Evolutionary conservation across 2,329 filamentous ascomycete species (phyloP).

Genomic region (Penicillium occitanis): DNA sequence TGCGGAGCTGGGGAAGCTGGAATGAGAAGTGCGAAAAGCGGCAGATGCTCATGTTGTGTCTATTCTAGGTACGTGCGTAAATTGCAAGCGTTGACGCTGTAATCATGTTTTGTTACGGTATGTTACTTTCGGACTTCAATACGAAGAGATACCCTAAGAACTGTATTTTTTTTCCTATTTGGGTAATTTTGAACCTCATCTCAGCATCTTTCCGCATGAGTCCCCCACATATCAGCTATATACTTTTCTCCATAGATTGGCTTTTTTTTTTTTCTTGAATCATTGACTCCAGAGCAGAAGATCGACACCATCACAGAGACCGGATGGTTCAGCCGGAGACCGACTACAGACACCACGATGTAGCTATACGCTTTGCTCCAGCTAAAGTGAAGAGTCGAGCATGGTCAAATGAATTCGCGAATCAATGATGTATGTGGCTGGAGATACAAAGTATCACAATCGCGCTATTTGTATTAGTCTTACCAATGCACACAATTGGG

Average conservation of each 20-base stretch:
- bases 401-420: not conserved
- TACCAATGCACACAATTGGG: not conserved
- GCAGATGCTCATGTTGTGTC: not conserved
- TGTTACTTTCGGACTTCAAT: too few relatives aligned
- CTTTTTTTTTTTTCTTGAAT: not conserved
- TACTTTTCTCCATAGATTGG: not conserved
- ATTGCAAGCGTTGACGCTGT: not conserved
- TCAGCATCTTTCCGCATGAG: not conserved
- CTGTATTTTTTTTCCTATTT: not conserved
- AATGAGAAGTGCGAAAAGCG: not conserved
- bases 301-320: not conserved
- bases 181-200: not conserved
- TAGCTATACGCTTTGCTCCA: not conserved
- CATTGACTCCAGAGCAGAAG: not conserved
- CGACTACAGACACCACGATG: not conserved
- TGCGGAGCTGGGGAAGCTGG: not conserved
- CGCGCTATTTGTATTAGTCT: not conserved
- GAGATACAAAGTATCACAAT: not conserved
- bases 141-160: not conserved
- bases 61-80: not conserved
- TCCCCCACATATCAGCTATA: not conserved
- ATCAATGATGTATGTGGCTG: not conserved
- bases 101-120: not conserved
- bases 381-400: not conserved
- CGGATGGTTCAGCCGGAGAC: not conserved